These are phyloP conservation scores for Podospora pseudopauciseta DNA, from an alignment of 495 filamentous ascomycete genomes.

Conservation along the genomic window DNA sequence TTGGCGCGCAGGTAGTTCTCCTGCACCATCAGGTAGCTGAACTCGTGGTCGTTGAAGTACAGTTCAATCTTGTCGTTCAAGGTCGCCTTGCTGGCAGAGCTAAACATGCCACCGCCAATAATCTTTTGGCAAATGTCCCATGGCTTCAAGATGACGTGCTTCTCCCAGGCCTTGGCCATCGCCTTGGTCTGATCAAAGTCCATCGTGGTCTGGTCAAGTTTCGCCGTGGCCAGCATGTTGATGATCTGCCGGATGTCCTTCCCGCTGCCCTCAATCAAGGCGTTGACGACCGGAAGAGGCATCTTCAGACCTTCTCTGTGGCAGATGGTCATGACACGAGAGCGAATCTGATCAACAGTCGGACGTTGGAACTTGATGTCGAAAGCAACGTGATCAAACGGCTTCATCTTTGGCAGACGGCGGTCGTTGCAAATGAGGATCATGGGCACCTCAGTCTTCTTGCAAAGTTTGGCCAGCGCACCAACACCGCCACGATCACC, in stretches of 20 bases:
- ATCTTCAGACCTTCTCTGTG: slow-evolving; percentile 87
- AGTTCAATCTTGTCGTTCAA: slow-evolving; percentile 97
- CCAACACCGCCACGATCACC: slow-evolving; percentile 96
- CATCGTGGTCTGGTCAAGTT: slow-evolving; percentile 75
- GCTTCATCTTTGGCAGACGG: slow-evolving; percentile 91
- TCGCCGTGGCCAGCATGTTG: slow-evolving; percentile 96
- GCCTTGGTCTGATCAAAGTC: slow-evolving; percentile 77
- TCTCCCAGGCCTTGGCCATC: slow-evolving; percentile 98
- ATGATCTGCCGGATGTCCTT: slow-evolving; percentile 97
- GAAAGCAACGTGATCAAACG: slow-evolving; percentile 79
- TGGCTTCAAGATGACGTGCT: slow-evolving; percentile 90
- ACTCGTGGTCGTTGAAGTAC: slow-evolving; percentile 99
- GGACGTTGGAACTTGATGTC: slow-evolving; percentile 87
- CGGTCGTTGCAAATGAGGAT: slow-evolving; percentile 98
- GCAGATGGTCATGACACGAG: slow-evolving; percentile 89
- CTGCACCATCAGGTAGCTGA: slow-evolving; percentile 94
- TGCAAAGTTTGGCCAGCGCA: slow-evolving; percentile 87
- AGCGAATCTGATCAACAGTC: slow-evolving; percentile 81
- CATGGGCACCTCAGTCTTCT: slow-evolving; percentile 89
- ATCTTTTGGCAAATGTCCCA: slow-evolving; percentile 98
- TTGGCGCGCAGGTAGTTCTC: slow-evolving; percentile 91
- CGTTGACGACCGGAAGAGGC: slow-evolving; percentile 81
- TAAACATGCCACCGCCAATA: slow-evolving; percentile 81
- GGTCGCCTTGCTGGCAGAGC: slow-evolving; percentile 71
- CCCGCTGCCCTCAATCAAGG: slow-evolving; percentile 88